These are phyloP conservation scores for Tritrichomonas musculus DNA, from an alignment of 208 protist species.

Conservation along the genomic window DNA sequence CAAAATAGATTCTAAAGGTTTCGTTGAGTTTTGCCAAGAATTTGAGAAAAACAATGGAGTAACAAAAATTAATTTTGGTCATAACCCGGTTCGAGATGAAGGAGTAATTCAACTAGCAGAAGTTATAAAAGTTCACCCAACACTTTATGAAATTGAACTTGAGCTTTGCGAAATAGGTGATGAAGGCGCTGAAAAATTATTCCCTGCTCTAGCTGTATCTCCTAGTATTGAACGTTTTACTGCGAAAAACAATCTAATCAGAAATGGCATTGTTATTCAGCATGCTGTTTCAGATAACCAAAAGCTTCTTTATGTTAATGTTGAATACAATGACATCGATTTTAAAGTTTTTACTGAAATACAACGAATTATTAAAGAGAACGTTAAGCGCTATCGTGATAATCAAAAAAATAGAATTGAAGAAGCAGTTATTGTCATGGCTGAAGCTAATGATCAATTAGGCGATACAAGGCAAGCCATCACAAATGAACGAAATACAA, in stretches of 20 bases:
- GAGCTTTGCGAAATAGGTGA: constrained; percentile 25
- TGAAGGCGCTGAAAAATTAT: not conserved
- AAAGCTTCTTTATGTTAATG: not conserved
- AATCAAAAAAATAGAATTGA: not conserved
- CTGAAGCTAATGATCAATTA: too few relatives aligned
- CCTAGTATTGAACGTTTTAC: not conserved
- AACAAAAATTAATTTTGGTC: not conserved
- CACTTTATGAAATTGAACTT: not conserved
- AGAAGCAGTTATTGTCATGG: not conserved
- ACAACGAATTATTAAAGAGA: not conserved
- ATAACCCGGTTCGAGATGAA: constrained; percentile 1
- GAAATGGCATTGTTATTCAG: not conserved
- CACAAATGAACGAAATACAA: too few relatives aligned
- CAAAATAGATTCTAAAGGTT: not conserved
- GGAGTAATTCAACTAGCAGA: not conserved
- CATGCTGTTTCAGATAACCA: not conserved
- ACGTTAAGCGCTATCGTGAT: not conserved
- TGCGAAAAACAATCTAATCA: not conserved
- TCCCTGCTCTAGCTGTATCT: not conserved
- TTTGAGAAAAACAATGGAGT: not conserved
- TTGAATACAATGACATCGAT: not conserved
- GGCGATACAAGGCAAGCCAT: too few relatives aligned
- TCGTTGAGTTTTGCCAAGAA: not conserved
- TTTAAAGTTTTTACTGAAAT: constrained; percentile 13
- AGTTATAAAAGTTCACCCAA: not conserved